Evolutionary conservation across 768 basidiomycete species (phyloP).

Genomic region (Dentipellis sp.): DNA sequence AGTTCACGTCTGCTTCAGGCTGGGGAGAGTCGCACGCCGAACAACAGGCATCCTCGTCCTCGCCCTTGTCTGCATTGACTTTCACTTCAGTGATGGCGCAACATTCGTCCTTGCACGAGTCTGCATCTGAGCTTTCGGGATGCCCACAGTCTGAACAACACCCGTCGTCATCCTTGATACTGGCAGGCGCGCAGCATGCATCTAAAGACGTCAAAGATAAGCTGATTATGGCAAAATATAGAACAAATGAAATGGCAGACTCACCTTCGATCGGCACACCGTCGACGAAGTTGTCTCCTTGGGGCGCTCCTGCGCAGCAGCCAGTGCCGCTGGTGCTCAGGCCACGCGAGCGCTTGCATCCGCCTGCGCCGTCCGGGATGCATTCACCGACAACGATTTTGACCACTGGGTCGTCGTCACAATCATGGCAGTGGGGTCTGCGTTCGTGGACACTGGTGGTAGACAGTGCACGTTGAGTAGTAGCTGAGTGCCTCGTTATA

Average conservation of each 20-base stretch:
- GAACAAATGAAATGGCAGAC: not conserved
- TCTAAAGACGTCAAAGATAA: not conserved
- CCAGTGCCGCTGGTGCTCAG: not conserved
- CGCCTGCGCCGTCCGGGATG: constrained; percentile 5
- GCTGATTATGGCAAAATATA: not conserved
- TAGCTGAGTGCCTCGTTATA: no score
- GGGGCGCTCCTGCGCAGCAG: not conserved
- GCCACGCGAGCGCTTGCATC: constrained; percentile 2
- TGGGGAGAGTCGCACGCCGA: not conserved
- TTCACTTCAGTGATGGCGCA: not conserved
- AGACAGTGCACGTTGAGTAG: no score
- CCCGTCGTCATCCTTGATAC: not conserved
- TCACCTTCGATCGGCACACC: not conserved
- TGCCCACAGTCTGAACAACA: constrained; percentile 1
- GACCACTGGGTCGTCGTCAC: not conserved
- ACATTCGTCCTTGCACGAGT: not conserved
- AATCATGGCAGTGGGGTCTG: no score
- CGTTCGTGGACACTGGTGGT: no score
- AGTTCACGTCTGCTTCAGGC: not conserved
- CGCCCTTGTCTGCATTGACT: no score
- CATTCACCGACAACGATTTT: constrained; percentile 1
- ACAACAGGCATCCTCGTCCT: not conserved
- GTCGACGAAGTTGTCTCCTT: not conserved
- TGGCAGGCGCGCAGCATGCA: not conserved
- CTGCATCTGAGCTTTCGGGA: no score